Evolutionary conservation across 2,329 filamentous ascomycete species (phyloP).

Genomic region (Lachnellula cervina): DNA sequence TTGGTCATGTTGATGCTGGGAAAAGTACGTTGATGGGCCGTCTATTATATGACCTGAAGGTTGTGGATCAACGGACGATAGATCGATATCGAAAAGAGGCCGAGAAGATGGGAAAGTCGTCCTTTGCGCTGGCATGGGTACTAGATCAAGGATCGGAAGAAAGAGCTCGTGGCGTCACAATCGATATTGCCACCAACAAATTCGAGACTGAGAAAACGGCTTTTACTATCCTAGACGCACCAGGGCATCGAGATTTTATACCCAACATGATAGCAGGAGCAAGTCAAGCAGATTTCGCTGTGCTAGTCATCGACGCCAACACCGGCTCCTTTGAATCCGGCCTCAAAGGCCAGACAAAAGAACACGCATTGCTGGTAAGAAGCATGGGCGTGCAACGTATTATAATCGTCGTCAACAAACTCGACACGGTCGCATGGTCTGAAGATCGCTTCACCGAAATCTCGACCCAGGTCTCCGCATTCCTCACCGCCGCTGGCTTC

Average conservation of each 20-base stretch:
- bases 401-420: slow-evolving; percentile 91
- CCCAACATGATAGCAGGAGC: slow-evolving; percentile 99
- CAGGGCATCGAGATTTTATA: slow-evolving; percentile 91
- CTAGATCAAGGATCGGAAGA: slow-evolving; percentile 91
- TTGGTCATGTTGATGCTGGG: slow-evolving; percentile 94
- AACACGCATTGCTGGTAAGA: slow-evolving; percentile 83
- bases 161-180: slow-evolving; percentile 83
- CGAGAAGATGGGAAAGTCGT: slow-evolving; percentile 86
- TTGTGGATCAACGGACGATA: slow-evolving; percentile 81
- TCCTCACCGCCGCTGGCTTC: slow-evolving; percentile 79
- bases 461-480: slow-evolving; percentile 73
- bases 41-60: slow-evolving; percentile 81
- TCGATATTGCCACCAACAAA: slow-evolving; percentile 91
- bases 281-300: slow-evolving; percentile 91
- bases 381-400: slow-evolving; percentile 87
- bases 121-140: slow-evolving; percentile 95
- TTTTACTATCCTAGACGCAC: slow-evolving; percentile 94
- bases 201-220: slow-evolving; percentile 84
- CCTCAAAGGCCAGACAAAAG: slow-evolving; percentile 86
- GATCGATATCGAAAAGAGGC: slow-evolving; percentile 87
- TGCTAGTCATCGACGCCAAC: slow-evolving; percentile 87
- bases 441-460: slow-evolving; percentile 82
- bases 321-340: slow-evolving; percentile 92
- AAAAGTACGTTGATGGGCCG: slow-evolving; percentile 98
- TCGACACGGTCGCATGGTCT: slow-evolving; percentile 83